Evolutionary conservation across 148 eudicot genomes (phyloP).

Genomic region (Cornus suecica): DNA sequence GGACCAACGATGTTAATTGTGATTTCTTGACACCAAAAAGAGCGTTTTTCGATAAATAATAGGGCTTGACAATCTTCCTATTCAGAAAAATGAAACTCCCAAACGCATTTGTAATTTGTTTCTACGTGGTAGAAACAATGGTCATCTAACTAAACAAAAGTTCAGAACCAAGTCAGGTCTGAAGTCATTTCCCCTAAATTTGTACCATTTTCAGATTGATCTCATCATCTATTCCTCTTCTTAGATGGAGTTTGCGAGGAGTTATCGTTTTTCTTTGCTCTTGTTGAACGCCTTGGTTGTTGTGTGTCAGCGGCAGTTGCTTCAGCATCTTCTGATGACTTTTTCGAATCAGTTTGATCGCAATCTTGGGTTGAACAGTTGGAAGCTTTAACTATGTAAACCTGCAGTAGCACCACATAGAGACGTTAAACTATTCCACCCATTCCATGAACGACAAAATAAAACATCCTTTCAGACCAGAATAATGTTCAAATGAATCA

Average conservation of each 20-base stretch:
- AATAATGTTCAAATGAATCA: not conserved
- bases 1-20: too few species aligned
- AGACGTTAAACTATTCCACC: not conserved
- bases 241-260: constrained; percentile 11
- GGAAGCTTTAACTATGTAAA: constrained; percentile 40
- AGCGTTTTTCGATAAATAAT: not conserved
- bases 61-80: too few species aligned
- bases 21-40: not conserved
- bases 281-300: not conserved
- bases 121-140: not conserved
- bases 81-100: not conserved
- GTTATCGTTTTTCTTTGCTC: constrained; percentile 3
- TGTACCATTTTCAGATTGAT: not conserved
- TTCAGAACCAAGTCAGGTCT: not conserved
- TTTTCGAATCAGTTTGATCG: constrained; percentile 8
- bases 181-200: not conserved
- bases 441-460: not conserved
- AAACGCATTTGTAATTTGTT: not conserved
- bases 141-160: not conserved
- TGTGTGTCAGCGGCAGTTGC: not conserved
- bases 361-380: constrained; percentile 12
- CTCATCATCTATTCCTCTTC: constrained; percentile 9
- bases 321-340: not conserved
- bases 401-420: constrained; percentile 23
- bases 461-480: not conserved